Evolutionary conservation across 192 early-diverging fungal genomes (phyloP).

Genomic region (Entomortierella lignicola): DNA sequence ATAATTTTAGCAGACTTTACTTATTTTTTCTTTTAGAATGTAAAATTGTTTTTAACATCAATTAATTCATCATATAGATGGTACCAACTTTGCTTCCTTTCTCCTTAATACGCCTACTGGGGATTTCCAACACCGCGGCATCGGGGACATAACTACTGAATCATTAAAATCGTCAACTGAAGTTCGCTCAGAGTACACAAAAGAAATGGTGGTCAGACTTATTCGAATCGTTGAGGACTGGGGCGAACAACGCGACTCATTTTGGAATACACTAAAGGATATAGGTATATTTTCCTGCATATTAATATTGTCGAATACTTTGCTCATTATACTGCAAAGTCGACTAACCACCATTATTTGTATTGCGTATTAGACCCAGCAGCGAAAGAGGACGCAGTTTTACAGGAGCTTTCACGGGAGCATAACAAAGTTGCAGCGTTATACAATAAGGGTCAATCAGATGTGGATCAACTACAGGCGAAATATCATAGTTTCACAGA

Average conservation of each 20-base stretch:
- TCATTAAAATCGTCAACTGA: conserved; percentile 19
- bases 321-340: not conserved
- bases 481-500: conserved; percentile 37
- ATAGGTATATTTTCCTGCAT: conserved; percentile 4
- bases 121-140: conserved; percentile 5
- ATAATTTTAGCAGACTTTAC: no score
- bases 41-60: not conserved
- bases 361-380: conserved; percentile 20
- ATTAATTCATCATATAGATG: not conserved
- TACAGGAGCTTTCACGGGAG: conserved; percentile 24
- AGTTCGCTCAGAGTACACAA: conserved; percentile 31
- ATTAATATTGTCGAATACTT: not conserved
- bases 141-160: conserved; percentile 21
- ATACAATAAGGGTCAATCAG: conserved; percentile 20
- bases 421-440: conserved; percentile 26
- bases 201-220: conserved; percentile 37
- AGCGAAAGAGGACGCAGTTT: conserved; percentile 17
- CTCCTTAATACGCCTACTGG: conserved; percentile 16
- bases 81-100: conserved; percentile 31
- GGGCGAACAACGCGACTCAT: conserved; percentile 29
- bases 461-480: conserved; percentile 38
- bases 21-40: not conserved
- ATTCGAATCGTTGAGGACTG: conserved; percentile 37
- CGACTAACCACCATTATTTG: not conserved
- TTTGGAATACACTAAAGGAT: conserved; percentile 24